phyloP scores from a whole-genome alignment of 495 filamentous ascomycete species.

The Neurospora sp. region DNA sequence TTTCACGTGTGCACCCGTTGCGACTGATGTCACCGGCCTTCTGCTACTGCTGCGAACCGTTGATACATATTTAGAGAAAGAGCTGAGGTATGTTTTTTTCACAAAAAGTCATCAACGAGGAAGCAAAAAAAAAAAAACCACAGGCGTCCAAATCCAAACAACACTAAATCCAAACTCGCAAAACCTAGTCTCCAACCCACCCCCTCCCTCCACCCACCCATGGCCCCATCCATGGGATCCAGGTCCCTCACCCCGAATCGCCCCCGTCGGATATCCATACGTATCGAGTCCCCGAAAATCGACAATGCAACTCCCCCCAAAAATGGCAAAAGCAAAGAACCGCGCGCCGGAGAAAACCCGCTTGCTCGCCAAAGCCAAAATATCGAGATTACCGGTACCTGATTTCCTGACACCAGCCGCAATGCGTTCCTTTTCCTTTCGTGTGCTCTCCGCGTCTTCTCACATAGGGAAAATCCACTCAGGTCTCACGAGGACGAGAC shows the following conservation, averaged over 20 bases:
- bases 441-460: not conserved
- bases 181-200: not conserved
- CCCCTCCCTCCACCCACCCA: not conserved
- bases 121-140: not conserved
- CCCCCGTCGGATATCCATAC: not conserved
- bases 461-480: not conserved
- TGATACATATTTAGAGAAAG: not conserved
- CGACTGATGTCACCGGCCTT: not conserved
- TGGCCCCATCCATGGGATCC: not conserved
- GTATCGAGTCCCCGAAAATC: not conserved
- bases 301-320: not conserved
- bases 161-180: not conserved
- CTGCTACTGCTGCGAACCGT: not conserved
- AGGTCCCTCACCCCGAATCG: not conserved
- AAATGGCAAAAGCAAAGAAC: not conserved
- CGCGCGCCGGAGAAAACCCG: not conserved
- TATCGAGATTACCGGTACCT: not conserved
- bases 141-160: not conserved
- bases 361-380: not conserved
- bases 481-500: not conserved
- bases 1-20: not conserved
- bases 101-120: not conserved
- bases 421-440: not conserved
- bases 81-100: not conserved
- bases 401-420: not conserved